Evolutionary conservation across 208 protist species (phyloP), one percentile per base, ranked within the genome.

Genomic region (Crithidia expoeki): DNA sequence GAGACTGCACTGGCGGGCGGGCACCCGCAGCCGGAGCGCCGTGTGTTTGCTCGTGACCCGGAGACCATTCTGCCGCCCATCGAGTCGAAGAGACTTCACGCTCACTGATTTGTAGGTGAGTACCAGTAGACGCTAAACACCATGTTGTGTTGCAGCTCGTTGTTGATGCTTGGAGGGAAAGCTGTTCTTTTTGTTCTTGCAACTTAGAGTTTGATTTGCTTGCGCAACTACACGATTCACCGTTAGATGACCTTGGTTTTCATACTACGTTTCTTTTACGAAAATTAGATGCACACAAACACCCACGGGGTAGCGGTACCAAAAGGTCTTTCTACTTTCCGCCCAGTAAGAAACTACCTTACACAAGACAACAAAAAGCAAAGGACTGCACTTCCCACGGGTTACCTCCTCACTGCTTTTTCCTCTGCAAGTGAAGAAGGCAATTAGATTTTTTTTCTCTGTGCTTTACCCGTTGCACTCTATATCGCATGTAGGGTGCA

Each of bases 41-140:
- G 38, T 33, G 34, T 57, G 30, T 16, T 76, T 11, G 17, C 47
- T 28, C 70, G 62, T 33, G 55, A 65, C 47, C 70, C 61, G 19
- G 32, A 68, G 51, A 32, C 28, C 14, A 44, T 79, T 23, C 40
- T 79, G 66, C 73, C 73, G 1, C 73, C 73, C 27, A 79, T 79
- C 14, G 59, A 32, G 51, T 9, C 25, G 27, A 76, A 59, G 40
- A 58, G 32, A 38, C 21, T 21, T 9, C 12, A 25, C 12, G 5
- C 52, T 4, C 9, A 10, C 5, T 50, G 34, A 52, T n/a, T n/a
- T n/a, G n/a, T n/a, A n/a, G n/a, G n/a, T n/a, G n/a, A n/a, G n/a
- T n/a, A n/a, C n/a, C n/a, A n/a, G n/a, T n/a, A n/a, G n/a, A n/a
- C n/a, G 36, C 36, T 12, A 40, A 40, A 12, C 36, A 40, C 36